Base-by-base conservation (phyloP, 495 filamentous ascomycete species). In the Penicillium bialowiezense region DNA sequence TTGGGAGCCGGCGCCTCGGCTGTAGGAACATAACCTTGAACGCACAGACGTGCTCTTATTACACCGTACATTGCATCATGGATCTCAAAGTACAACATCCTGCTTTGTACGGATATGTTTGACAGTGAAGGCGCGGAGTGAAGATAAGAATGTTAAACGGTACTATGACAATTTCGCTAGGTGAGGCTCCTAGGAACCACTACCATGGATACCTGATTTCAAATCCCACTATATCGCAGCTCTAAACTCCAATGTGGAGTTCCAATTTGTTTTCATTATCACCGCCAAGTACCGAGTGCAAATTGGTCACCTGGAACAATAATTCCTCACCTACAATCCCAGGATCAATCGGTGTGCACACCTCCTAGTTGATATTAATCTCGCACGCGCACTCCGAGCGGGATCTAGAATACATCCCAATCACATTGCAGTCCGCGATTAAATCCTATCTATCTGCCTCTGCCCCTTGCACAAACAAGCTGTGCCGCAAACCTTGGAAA, bases 381-480 rank as follows among this genome's bases (percentile, higher is more conserved):
- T 20, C 17, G 23, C 18, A 44, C 18, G 9, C 32, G 13, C 23
- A 3, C 29, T 32, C 12, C 17, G 13, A 17, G 18, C n/a, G n/a
- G n/a, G 13, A 13, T 34, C 6, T n/a, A 24, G 17, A 17, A 23
- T 7, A 15, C 26, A 8, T 7, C 36, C 24, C 44, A 42, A 56
- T 52, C 35, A 49, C 20, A 48, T 4, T 40, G 26, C 15, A 28
- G 41, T 17, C 18, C 7, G 17, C 15, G 44, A 10, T 41, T 1
- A 13, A 23, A 45, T 61, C 48, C 45, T 44, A 58, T 58, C 38
- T 19, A 54, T 54, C 58, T 54, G 45, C 24, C 51, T 41, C 24
- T 33, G 28, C 48, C 57, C 58, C 58, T 61, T 61, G 54, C 58
- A 32, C 48, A 33, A 43, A n/a, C n/a, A n/a, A n/a, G n/a, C n/a